A percentile compares a stretch with the other conserved stretches of the same genome.
phyloP scores from a whole-genome alignment of 129 eudicot genomes.

The Chrysanthemum lavandulifolium region DNA sequence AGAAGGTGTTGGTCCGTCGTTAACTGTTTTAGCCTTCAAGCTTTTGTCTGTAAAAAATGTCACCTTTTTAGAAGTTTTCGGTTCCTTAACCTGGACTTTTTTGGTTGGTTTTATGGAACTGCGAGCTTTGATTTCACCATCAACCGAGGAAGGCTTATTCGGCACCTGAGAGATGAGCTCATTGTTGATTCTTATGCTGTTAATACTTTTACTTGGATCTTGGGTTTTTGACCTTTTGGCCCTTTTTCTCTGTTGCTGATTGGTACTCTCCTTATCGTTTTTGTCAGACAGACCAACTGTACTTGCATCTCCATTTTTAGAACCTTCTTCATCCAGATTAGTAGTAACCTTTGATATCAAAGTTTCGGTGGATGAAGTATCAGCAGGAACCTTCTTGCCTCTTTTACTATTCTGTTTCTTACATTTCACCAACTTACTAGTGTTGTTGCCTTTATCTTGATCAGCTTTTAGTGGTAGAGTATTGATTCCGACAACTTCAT shows the following conservation, averaged over 20 bases:
- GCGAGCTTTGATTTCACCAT: constrained; percentile 18
- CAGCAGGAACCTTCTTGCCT: constrained; percentile 23
- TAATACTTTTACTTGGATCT: constrained; percentile 18
- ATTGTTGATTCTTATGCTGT: constrained; percentile 9
- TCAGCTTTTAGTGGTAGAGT: constrained; percentile 22
- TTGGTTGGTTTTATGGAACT: constrained; percentile 5
- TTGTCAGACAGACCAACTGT: background rate
- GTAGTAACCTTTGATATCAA: background rate
- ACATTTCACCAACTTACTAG: constrained; percentile 17
- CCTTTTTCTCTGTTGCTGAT: constrained; percentile 20
- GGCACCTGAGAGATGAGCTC: constrained; percentile 11
- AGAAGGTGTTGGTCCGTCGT: constrained; percentile 10
- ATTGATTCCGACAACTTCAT: constrained; percentile 16
- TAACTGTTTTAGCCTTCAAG: constrained; percentile 21
- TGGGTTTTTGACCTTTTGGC: constrained; percentile 22
- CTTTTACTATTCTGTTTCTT: constrained; percentile 24
- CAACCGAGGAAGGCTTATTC: constrained; percentile 12
- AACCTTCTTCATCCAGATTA: constrained; percentile 13
- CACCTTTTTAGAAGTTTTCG: constrained; percentile 33
- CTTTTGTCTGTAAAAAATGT: constrained; percentile 26
- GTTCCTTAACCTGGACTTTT: constrained; percentile 12
- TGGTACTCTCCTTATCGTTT: constrained; percentile 15
- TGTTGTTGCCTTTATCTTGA: constrained; percentile 25
- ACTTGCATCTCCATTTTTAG: constrained; percentile 9
- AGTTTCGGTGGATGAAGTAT: background rate